Conservation (phyloP, 2,329 filamentous ascomycete genomes). For the Aureobasidium sp. region DNA sequence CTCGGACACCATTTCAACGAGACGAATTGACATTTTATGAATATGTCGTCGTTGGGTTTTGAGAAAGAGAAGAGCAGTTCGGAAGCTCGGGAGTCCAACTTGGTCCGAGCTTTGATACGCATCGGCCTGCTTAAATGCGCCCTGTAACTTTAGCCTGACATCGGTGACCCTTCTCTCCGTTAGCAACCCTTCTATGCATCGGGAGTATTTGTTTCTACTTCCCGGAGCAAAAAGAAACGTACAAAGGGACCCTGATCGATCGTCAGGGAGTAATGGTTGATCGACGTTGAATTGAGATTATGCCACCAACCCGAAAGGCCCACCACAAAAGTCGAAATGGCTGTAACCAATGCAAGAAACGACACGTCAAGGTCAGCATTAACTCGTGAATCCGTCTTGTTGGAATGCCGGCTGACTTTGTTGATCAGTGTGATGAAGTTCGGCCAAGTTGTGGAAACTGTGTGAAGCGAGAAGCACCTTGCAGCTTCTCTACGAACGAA, state of each 20-base stretch:
- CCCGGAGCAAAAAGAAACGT: not conserved
- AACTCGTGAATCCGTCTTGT: not conserved
- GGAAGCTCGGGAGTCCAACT: no score
- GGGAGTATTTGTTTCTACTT: not conserved
- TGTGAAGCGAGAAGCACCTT: not conserved
- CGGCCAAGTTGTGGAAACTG: conserved; percentile 5
- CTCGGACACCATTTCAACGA: no score
- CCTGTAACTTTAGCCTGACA: not conserved
- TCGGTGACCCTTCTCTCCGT: not conserved
- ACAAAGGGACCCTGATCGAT: not conserved
- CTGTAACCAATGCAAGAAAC: conserved; percentile 30
- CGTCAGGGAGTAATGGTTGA: not conserved
- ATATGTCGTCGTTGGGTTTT: no score
- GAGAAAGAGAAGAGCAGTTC: no score
- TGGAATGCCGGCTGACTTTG: not conserved
- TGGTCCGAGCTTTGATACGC: no score
- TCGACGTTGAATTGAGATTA: not conserved
- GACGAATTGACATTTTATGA: no score
- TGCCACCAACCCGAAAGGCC: conserved; percentile 19
- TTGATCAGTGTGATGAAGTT: not conserved
- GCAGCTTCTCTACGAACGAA: not conserved
- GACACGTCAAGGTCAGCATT: conserved; percentile 29
- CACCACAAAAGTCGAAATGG: conserved; percentile 33
- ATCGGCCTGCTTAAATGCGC: not conserved
- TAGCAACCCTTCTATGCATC: not conserved